Evolutionary conservation across 2,329 filamentous ascomycete species (phyloP).

Genomic region (Colletotrichum karsti): DNA sequence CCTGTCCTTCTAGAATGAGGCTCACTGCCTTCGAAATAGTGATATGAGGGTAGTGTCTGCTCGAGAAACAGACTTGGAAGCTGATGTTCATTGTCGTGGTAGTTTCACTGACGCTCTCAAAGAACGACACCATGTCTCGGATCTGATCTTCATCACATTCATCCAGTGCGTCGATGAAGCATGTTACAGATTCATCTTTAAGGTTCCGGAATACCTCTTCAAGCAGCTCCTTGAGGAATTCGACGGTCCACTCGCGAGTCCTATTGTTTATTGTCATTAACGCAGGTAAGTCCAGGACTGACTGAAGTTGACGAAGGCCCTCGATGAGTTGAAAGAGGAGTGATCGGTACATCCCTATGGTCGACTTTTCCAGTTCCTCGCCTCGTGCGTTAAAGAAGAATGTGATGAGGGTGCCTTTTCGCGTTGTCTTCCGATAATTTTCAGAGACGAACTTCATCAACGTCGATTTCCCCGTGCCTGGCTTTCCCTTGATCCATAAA

Average conservation of each 20-base stretch:
- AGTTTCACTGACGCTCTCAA: not conserved
- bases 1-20: conserved; percentile 36
- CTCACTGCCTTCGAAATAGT: conserved; percentile 35
- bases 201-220: not conserved
- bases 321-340: not conserved
- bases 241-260: not conserved
- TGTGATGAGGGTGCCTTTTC: not conserved
- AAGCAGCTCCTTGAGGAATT: not conserved
- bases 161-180: conserved; percentile 21
- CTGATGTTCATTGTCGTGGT: not conserved
- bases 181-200: conserved; percentile 11
- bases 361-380: not conserved
- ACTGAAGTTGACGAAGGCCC: not conserved
- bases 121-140: not conserved
- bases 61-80: conserved; percentile 34
- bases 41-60: conserved; percentile 18
- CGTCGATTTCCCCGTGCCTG: not conserved
- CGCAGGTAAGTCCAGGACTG: not conserved
- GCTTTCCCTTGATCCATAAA: not conserved
- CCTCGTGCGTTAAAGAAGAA: not conserved
- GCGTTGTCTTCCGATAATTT: not conserved
- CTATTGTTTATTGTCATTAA: accelerated
- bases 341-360: not conserved
- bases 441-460: not conserved
- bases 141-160: conserved; percentile 10